Evolutionary conservation across 202 grass and related monocot genomes (phyloP).

Genomic region (Digitaria exilis): DNA sequence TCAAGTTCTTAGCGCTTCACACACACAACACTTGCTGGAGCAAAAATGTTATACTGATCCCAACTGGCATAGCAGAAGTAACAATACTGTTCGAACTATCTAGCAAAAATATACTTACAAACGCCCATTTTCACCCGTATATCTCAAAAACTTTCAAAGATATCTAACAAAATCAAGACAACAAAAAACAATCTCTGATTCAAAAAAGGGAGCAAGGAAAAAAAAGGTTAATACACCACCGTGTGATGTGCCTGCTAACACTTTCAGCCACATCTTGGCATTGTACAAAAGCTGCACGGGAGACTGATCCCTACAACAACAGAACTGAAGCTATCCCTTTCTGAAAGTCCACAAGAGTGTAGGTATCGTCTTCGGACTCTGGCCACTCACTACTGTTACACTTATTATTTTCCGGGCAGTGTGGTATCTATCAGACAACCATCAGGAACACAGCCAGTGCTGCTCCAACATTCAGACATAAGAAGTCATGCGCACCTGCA

Average conservation of each 20-base stretch:
- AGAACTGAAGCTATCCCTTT: neutral
- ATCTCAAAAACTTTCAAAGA: slow-evolving; percentile 22
- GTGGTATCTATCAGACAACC: slow-evolving; percentile 2
- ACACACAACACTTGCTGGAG: neutral
- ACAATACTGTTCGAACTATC: neutral
- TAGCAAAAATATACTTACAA: neutral
- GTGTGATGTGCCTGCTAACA: slow-evolving; percentile 16
- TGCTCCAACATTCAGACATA: slow-evolving; percentile 58
- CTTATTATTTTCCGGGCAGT: too few species aligned
- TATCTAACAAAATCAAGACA: slow-evolving; percentile 1
- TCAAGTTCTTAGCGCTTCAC: too few species aligned
- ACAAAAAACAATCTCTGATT: neutral
- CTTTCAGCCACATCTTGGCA: neutral
- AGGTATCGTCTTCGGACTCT: neutral
- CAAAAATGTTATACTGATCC: neutral
- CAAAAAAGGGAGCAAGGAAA: neutral
- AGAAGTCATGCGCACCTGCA: slow-evolving; percentile 90
- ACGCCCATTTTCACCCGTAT: neutral
- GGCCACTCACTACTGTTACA: neutral
- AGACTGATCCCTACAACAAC: slow-evolving; percentile 18
- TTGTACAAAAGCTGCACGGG: slow-evolving; percentile 33
- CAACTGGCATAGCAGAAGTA: neutral
- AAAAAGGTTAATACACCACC: slow-evolving; percentile 1
- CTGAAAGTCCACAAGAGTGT: slow-evolving; percentile 18
- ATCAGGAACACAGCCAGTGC: slow-evolving; percentile 21